Base-by-base conservation (phyloP, 495 filamentous ascomycete species). In the Usnea hakonensis region DNA sequence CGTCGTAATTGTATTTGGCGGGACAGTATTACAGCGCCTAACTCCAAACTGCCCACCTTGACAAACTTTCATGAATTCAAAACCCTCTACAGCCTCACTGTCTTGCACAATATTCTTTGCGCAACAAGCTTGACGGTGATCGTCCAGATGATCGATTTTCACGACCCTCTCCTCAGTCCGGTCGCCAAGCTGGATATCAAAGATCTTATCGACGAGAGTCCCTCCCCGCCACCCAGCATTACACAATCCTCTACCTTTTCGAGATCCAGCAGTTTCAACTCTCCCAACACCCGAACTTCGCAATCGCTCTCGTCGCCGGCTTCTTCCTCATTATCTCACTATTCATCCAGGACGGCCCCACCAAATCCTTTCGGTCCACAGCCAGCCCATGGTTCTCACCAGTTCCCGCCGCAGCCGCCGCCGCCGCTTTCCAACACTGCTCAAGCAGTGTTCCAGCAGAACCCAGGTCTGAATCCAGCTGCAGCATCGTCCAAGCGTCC, bases 161-260 rank as follows among this genome's bases (percentile, higher is more conserved):
- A 65, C 38, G 58, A 60, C 44, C 43, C 53, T 32, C 66, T 68
- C 21, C 46, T 65, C 46, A 65, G 52, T 52, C 60, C 66, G 30
- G 64, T 64, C 66, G 56, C 66, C 54, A 68, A 68, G 41, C 66
- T 68, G 66, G 66, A 65, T 57, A 68, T 68, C 62, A 53, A 44
- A 50, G 46, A 65, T 21, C 58, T 65, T 36, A 38, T 65, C 37
- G 50, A 62, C 26, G 35, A 52, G 26, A 65, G 37, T 28, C 53
- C 63, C 36, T 65, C 66, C 28, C 60, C 66, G 17, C 62, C 44
- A 21, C 26, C 59, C 46, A 57, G 37, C 21, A 56, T 55, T 19
- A 62, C 44, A 2, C 48, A 37, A 23, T 32, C 54, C 41, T 56
- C 62, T 28, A 26, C 63, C 30, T 41, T 63, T 59, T 64, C 62